A percentile compares a stretch with the other conserved stretches of the same genome.
These are phyloP conservation scores for Alternaria sp. DNA, from an alignment of 2,329 filamentous ascomycete species.

Conservation along the genomic window DNA sequence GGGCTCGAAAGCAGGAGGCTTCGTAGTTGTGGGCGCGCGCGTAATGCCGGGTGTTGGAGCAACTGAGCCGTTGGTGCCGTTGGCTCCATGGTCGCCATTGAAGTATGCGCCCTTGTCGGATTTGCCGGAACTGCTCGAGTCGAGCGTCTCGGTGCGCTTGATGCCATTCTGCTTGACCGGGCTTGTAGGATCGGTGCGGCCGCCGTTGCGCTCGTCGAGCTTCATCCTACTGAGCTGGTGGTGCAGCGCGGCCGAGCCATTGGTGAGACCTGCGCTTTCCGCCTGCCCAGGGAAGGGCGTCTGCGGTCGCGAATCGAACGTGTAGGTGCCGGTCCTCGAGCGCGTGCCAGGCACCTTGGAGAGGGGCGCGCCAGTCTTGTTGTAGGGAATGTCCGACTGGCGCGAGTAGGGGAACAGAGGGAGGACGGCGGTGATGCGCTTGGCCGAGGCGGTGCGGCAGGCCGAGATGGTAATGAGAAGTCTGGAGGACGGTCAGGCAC, in stretches of 20 bases:
- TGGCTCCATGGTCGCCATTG: constrained; percentile 33
- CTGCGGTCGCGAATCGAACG: constrained; percentile 89
- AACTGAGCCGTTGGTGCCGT: constrained; percentile 20
- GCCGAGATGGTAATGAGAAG: constrained; percentile 98
- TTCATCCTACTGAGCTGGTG: constrained; percentile 75
- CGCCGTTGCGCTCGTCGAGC: constrained; percentile 61
- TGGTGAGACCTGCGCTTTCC: constrained; percentile 69
- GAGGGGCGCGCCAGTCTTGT: constrained; percentile 90
- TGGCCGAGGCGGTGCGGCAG: constrained; percentile 92
- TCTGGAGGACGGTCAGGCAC: constrained; percentile 37
- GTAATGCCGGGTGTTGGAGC: constrained; percentile 20
- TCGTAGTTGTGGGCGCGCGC: constrained; percentile 45
- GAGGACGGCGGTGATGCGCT: constrained; percentile 89
- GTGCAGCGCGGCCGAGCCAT: constrained; percentile 72
- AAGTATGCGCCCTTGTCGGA: constrained; percentile 31
- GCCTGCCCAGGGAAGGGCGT: constrained; percentile 77
- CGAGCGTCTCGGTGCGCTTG: constrained; percentile 42
- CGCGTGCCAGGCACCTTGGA: constrained; percentile 63
- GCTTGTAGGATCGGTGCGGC: constrained; percentile 33
- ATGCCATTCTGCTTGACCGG: constrained; percentile 35
- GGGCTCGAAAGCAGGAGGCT: constrained; percentile 70
- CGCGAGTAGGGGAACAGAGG: constrained; percentile 96
- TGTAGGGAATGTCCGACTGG: constrained; percentile 95
- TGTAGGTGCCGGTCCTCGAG: constrained; percentile 64
- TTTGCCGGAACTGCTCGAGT: constrained; percentile 39